Conservation (phyloP, 192 early-diverging fungal species). For the Coemansia sp. region DNA sequence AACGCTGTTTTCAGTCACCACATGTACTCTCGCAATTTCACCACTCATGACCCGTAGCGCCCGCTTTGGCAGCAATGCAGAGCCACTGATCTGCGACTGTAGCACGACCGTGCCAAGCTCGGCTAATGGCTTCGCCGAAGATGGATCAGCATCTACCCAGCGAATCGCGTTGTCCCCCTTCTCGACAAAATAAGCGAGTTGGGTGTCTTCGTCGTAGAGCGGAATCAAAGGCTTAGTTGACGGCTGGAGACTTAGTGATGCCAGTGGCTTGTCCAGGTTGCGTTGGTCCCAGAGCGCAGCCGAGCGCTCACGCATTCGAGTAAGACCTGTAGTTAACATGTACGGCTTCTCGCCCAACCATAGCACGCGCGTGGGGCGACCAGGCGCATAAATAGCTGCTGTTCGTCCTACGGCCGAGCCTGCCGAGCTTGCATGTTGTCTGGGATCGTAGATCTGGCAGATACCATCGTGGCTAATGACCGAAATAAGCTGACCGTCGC, state of each 20-base stretch:
- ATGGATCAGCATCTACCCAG: conserved; percentile 62
- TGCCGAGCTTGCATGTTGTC: neutral
- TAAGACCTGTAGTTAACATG: conserved; percentile 73
- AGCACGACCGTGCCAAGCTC: conserved; percentile 38
- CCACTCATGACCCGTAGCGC: conserved; percentile 69
- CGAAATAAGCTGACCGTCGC: conserved; percentile 38
- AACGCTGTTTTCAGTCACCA: conserved; percentile 17
- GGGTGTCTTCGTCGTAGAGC: conserved; percentile 79
- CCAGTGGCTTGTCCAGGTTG: conserved; percentile 58
- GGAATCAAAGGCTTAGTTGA: conserved; percentile 70
- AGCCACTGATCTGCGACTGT: conserved; percentile 51
- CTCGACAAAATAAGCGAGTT: conserved; percentile 68
- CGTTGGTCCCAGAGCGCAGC: conserved; percentile 75
- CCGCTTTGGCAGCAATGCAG: conserved; percentile 66
- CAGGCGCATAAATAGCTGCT: conserved; percentile 25
- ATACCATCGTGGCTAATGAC: conserved; percentile 26
- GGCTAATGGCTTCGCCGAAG: conserved; percentile 22
- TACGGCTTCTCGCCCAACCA: conserved; percentile 67
- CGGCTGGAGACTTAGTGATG: conserved; percentile 59
- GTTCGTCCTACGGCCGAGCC: conserved; percentile 14
- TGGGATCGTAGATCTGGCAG: conserved; percentile 27
- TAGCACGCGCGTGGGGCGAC: conserved; percentile 54
- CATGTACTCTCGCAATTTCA: conserved; percentile 63
- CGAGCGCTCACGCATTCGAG: conserved; percentile 65
- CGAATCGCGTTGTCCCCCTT: conserved; percentile 67